Percentiles rank a stretch among this genome's conserved stretches.
Conservation (phyloP, 1,139 yeast genomes). For the Nakaseomyces sp. region DNA sequence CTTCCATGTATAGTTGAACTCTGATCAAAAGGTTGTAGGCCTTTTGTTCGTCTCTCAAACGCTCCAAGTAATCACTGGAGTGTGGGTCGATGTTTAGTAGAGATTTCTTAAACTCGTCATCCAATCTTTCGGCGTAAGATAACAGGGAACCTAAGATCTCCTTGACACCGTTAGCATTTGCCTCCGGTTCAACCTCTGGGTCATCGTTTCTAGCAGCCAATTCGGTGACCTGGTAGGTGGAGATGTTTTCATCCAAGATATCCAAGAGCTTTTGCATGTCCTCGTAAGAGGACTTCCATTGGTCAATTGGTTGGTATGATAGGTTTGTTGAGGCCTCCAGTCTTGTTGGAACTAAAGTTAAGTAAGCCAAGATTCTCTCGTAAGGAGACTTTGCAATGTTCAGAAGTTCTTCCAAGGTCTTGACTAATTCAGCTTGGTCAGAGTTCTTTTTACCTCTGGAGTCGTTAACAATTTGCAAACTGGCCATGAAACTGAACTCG, state of each 20-base stretch:
- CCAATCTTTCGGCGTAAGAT: conserved; percentile 84
- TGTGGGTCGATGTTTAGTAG: conserved; percentile 89
- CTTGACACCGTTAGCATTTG: conserved; percentile 57
- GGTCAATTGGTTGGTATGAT: conserved; percentile 66
- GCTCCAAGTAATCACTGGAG: conserved; percentile 83
- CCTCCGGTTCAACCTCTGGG: conserved; percentile 65
- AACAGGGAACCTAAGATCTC: conserved; percentile 77
- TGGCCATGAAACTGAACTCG: conserved; percentile 51
- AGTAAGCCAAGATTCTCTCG: conserved; percentile 69
- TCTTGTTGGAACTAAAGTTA: conserved; percentile 79
- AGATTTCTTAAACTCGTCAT: conserved; percentile 86
- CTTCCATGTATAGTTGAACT: conserved; percentile 78
- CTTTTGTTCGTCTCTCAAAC: conserved; percentile 78
- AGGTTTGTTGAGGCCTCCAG: conserved; percentile 69
- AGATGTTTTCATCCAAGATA: conserved; percentile 54
- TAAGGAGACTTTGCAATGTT: conserved; percentile 49
- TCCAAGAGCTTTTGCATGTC: conserved; percentile 58
- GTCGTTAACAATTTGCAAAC: conserved; percentile 69
- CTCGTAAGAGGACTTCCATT: conserved; percentile 65
- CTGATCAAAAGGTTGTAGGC: conserved; percentile 73
- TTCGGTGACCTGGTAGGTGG: conserved; percentile 65
- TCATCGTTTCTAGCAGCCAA: conserved; percentile 71
- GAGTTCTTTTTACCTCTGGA: conserved; percentile 94
- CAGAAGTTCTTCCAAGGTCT: conserved; percentile 57
- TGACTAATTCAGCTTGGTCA: conserved; percentile 73